Conservation (phyloP, 2,329 filamentous ascomycete genomes). For the Trichoderma endophyticum region DNA sequence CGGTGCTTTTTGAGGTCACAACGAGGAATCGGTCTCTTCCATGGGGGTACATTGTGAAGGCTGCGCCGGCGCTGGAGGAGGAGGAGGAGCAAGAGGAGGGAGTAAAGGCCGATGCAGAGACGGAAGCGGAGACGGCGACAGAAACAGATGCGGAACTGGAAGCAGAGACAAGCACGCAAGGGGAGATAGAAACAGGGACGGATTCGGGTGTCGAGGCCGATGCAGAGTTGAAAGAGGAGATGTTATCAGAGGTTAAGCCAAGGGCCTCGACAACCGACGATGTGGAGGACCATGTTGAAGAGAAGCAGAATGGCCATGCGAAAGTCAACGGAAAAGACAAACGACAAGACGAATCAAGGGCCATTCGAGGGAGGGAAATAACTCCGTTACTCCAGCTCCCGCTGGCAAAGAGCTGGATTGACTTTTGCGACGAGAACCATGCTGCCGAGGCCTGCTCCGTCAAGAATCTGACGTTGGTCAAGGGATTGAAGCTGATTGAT, state of each 20-base stretch:
- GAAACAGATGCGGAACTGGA: background rate
- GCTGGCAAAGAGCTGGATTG: conserved; percentile 34
- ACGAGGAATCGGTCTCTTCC: conserved; percentile 36
- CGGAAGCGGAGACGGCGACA: background rate
- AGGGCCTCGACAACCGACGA: background rate
- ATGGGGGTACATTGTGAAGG: conserved; percentile 37
- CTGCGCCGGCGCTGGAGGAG: conserved; percentile 19
- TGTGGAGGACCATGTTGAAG: background rate
- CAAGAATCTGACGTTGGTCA: conserved; percentile 20
- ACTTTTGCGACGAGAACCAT: conserved; percentile 35
- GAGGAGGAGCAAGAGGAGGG: background rate
- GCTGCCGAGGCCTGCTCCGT: conserved; percentile 24
- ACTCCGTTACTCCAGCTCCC: conserved; percentile 29
- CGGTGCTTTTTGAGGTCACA: conserved; percentile 37
- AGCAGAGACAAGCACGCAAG: background rate
- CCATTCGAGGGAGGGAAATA: conserved; percentile 34
- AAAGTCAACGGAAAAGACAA: background rate
- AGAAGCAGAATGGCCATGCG: background rate
- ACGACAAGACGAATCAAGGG: background rate
- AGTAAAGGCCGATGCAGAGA: background rate
- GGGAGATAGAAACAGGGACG: background rate
- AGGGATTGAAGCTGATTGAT: conserved; percentile 35
- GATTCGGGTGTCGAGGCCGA: background rate
- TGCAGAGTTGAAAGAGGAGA: background rate
- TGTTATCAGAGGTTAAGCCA: background rate